Conservation (phyloP, 2,329 filamentous ascomycete species). For the Colletotrichum sp. region DNA sequence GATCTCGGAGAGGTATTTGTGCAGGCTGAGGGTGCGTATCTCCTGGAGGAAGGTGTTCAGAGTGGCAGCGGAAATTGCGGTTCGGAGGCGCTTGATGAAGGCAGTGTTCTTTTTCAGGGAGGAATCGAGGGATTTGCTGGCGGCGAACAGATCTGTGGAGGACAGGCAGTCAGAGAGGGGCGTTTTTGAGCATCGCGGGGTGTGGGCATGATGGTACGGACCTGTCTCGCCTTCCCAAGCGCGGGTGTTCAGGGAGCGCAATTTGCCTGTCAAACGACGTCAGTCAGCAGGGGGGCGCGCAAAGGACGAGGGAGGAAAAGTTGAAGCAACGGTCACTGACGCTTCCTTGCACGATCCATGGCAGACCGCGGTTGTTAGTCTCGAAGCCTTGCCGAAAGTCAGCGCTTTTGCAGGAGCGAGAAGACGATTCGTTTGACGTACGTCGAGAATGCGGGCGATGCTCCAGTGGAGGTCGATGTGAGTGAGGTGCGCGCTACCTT, state of each 20-base stretch:
- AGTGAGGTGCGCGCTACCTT: not conserved
- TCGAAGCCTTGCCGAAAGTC: conserved; percentile 23
- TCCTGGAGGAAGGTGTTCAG: conserved; percentile 87
- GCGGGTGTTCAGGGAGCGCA: conserved; percentile 85
- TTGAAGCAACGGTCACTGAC: conserved; percentile 43
- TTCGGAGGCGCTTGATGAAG: conserved; percentile 95
- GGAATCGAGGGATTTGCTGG: conserved; percentile 84
- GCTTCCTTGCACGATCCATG: conserved; percentile 72
- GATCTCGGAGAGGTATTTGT: conserved; percentile 97
- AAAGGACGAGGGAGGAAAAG: not conserved
- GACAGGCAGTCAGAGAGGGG: conserved; percentile 11
- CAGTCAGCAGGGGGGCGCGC: not conserved
- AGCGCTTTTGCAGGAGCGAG: not conserved
- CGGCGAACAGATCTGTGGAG: conserved; percentile 73
- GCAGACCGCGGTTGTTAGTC: conserved; percentile 37
- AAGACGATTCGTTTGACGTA: not conserved
- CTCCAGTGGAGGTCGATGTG: not conserved
- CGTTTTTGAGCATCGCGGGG: conserved; percentile 1
- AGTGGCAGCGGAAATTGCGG: conserved; percentile 80
- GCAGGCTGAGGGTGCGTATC: conserved; percentile 86
- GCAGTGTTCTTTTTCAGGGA: conserved; percentile 98
- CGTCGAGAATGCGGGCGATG: not conserved
- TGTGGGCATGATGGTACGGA: conserved; percentile 42
- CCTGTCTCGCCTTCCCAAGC: conserved; percentile 91
- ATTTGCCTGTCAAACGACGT: conserved; percentile 68